Evolutionary conservation across 2,329 filamentous ascomycete species (phyloP), one percentile per base, ranked within the genome.

Genomic region (Monosporascus cannonballus): DNA sequence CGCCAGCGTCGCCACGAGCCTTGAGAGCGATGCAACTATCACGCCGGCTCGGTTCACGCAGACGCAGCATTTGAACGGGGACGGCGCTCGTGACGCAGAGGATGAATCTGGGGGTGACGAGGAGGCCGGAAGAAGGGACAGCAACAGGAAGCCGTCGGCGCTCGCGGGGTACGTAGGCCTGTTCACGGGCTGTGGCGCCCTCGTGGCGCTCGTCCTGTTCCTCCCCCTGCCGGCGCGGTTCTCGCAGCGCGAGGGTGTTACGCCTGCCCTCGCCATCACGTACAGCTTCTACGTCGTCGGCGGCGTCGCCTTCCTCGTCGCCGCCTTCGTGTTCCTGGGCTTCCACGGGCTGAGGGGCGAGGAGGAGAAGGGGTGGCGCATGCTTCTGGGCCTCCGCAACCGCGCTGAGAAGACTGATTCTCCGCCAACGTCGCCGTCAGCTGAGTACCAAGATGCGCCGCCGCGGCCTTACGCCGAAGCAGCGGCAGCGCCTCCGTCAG

Each of bases 261-360:
- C 85, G 0, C 85, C 87, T 20, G 84, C 82, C 1, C 74, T 87
- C 59, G 89, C 93, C 2, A 84, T 99, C 9, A 83, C 85, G 27
- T 81, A 88, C 63, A 91, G 89, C 66, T 99, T 94, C 72, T 96
- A 96, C 64, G 80, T 94, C 7, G 93, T 97, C 4, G 89, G 86
- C 1, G 68, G 69, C 1, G 77, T 96, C 9, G 81, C 94, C 0
- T 67, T 96, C 11, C 56, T 82, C 0, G 85, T 97, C 3, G 85
- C 89, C 11, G 59, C 87, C 2, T 83, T 86, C 56, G 94, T 93
- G 53, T 87, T 88, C 61, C 74, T 96, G 57, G 94, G 94, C 1
- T 76, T 99, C 36, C 84, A 79, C 17, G 73, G 76, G 22, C 67
- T 87, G 20, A 75, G 76, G 52, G 90, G 90, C 14, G 92, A 96